Evolutionary conservation across 2,329 filamentous ascomycete genomes (phyloP), one percentile per base, ranked within the genome.

Genomic region (Periconia sp.): DNA sequence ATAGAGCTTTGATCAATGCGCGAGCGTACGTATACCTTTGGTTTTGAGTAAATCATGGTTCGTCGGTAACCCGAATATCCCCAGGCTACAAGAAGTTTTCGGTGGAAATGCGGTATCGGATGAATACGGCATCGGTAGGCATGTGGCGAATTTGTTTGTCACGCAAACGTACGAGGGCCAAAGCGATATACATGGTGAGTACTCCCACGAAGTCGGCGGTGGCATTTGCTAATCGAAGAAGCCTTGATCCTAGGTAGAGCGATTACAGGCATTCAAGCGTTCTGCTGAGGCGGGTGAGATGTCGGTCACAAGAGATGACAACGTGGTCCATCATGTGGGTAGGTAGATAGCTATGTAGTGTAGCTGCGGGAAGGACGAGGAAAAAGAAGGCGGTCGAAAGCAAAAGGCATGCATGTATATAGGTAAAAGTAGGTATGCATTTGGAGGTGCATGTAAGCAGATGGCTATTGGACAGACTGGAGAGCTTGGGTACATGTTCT

Each of bases 141-240:
- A 97, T 78, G 94, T 97, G 54, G 88, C 93, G 52, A 99, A 99
- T 74, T 75, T 99, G 59, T 99, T 95, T 74, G 94, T 99, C 49
- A 95, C 93, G 50, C 93, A 97, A 78, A 97, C 93, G 1, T 99
- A 99, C 65, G 94, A 99, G 77, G 94, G 94, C 19, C 94, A 97
- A 77, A 97, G 92, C 70, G 94, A 97, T 76, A 97, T 97, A 71
- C 94, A 97, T 75, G 85, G 91, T 93, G 78, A 83, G 89, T 84
- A 31, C 51, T 43, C 45, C 41, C 14, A 41, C 41, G 19, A n/a
- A n/a, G 42, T n/a, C 18, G 27, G 41, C 20, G 23, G 20, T 35
- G 44, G 57, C 41, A 27, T 50, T 46, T 42, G 54, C 70, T 73
- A 55, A 73, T 55, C 20, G 74, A 59, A 71, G 55, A 58, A 78